phyloP scores from a whole-genome alignment of 1,284 basidiomycete genomes.

The Tylopilus sp. region DNA sequence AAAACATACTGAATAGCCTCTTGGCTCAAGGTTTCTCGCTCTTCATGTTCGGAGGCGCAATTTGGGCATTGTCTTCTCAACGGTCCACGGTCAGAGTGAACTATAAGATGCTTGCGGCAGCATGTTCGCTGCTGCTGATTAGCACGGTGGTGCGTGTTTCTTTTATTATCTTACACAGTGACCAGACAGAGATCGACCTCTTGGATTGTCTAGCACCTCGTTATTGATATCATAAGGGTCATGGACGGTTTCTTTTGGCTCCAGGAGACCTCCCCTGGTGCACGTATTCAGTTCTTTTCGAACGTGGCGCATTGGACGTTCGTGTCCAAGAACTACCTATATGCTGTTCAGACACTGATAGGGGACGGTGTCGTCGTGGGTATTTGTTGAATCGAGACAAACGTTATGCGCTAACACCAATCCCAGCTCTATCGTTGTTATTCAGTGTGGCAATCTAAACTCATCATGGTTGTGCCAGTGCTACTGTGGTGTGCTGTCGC shows the following conservation, averaged over 20 bases:
- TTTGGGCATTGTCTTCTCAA: slow-evolving; percentile 13
- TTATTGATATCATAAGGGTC: slow-evolving; percentile 20
- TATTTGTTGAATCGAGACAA: neutral
- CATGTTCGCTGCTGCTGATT: slow-evolving; percentile 15
- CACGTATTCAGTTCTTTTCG: slow-evolving; percentile 22
- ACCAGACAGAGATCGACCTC: neutral
- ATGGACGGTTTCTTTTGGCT: slow-evolving; percentile 15
- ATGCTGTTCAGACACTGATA: slow-evolving; percentile 35
- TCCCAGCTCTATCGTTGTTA: slow-evolving; percentile 29
- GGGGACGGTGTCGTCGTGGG: slow-evolving; percentile 37
- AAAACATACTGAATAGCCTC: neutral
- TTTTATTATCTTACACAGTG: no score
- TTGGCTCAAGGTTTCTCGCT: slow-evolving; percentile 18
- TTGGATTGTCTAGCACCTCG: slow-evolving; percentile 20
- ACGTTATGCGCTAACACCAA: neutral
- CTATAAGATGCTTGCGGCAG: slow-evolving; percentile 9
- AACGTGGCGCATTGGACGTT: slow-evolving; percentile 31
- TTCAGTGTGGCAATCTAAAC: slow-evolving; percentile 22
- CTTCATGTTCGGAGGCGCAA: slow-evolving; percentile 20
- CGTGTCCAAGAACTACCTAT: slow-evolving; percentile 31
- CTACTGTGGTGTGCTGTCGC: slow-evolving; percentile 22
- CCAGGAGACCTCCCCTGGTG: neutral
- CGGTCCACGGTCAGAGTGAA: slow-evolving; percentile 5
- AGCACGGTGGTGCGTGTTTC: slow-evolving; percentile 17
- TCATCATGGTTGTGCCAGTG: slow-evolving; percentile 18